A percentile compares a stretch with the other conserved stretches of the same genome.
Conservation (phyloP, 106 monocot genomes). For the Dendrobium chrysotoxum region DNA sequence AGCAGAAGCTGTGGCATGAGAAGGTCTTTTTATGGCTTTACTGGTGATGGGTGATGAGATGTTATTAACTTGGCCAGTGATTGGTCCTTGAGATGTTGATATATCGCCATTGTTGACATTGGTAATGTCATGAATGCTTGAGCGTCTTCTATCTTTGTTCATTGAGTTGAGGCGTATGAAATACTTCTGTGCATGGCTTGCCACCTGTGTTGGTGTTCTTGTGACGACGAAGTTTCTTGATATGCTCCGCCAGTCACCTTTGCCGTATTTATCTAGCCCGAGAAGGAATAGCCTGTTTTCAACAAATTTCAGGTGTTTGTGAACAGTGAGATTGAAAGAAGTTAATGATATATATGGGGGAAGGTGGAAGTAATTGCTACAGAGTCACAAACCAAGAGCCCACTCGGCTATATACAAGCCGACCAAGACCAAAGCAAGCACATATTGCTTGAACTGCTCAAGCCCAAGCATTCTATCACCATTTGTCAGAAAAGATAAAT, state of each 20-base stretch:
- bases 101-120: constrained; percentile 26
- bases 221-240: constrained; percentile 59
- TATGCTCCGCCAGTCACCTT: constrained; percentile 69
- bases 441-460: no score
- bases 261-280: constrained; percentile 57
- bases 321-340: not conserved
- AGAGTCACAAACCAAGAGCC: no score
- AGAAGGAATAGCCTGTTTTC: constrained; percentile 38
- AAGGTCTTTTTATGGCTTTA: constrained; percentile 17
- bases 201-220: constrained; percentile 54
- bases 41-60: not conserved
- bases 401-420: no score
- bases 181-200: constrained; percentile 66
- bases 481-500: no score
- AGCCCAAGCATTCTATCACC: no score
- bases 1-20: constrained; percentile 17
- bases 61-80: constrained; percentile 28
- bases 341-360: not conserved
- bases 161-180: constrained; percentile 53
- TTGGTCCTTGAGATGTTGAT: constrained; percentile 25
- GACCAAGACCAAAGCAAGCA: no score
- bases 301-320: not conserved
- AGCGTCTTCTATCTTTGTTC: constrained; percentile 46
- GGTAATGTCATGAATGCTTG: constrained; percentile 64
- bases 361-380: no score